Evolutionary conservation across 2,329 filamentous ascomycete genomes (phyloP).

Genomic region (Tolypocladium pustulatum): DNA sequence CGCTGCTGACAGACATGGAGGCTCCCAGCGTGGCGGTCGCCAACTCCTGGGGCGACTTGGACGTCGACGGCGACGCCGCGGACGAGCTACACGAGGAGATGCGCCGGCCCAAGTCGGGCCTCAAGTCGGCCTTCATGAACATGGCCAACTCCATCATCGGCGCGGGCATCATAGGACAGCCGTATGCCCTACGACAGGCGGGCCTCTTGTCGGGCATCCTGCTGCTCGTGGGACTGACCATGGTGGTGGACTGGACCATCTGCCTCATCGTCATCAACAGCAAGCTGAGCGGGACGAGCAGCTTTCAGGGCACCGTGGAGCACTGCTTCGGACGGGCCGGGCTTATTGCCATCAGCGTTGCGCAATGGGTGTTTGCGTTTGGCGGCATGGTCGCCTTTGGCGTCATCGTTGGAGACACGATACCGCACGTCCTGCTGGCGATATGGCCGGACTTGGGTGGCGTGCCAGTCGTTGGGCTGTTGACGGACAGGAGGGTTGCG

Average conservation of each 20-base stretch:
- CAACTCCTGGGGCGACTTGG: constrained; percentile 33
- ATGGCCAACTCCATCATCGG: constrained; percentile 99
- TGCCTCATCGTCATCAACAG: constrained; percentile 94
- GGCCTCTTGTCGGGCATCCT: constrained; percentile 72
- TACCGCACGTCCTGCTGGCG: constrained; percentile 78
- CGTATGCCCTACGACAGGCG: constrained; percentile 91
- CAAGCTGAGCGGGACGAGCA: constrained; percentile 87
- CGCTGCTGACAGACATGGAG: constrained; percentile 73
- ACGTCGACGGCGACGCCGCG: constrained; percentile 27
- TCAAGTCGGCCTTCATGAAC: constrained; percentile 93
- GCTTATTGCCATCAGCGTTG: constrained; percentile 76
- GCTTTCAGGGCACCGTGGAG: constrained; percentile 92
- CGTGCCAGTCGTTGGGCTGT: constrained; percentile 68
- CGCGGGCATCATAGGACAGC: constrained; percentile 69
- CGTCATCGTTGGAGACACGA: constrained; percentile 93
- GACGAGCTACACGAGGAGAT: constrained; percentile 44
- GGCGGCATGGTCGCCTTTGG: constrained; percentile 98
- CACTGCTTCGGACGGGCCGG: constrained; percentile 87
- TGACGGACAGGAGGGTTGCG: constrained; percentile 71
- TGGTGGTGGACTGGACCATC: constrained; percentile 95
- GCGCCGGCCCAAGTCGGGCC: constrained; percentile 67
- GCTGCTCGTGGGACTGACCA: constrained; percentile 67
- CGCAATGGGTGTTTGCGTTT: constrained; percentile 98
- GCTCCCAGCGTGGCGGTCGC: constrained; percentile 66
- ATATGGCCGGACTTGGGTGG: constrained; percentile 66